phyloP scores from a whole-genome alignment of 2,329 filamentous ascomycete genomes.

The Dichotomopilus funicola region DNA sequence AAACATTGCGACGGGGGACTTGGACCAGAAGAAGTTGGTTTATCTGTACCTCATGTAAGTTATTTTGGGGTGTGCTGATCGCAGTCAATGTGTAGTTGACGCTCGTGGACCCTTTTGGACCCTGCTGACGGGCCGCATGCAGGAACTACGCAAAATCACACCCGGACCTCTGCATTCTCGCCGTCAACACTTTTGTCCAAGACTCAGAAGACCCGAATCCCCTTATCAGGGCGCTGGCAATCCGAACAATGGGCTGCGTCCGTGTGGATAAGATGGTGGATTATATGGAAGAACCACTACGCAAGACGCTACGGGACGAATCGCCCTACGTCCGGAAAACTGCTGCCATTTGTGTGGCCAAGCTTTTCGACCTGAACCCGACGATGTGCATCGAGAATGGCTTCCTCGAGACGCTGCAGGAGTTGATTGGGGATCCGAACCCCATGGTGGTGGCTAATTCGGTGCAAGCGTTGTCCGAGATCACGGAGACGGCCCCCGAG shows the following conservation, averaged over 20 bases:
- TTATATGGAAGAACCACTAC: conserved; percentile 96
- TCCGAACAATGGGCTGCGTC: conserved; percentile 98
- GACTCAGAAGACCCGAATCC: conserved; percentile 98
- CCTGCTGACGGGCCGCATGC: conserved; percentile 12
- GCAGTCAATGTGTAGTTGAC: no score
- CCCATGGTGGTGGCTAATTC: conserved; percentile 99
- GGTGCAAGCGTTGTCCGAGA: conserved; percentile 87
- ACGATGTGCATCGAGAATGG: conserved; percentile 92
- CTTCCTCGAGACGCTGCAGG: conserved; percentile 87
- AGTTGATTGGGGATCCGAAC: conserved; percentile 94
- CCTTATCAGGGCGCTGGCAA: conserved; percentile 86
- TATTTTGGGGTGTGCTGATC: no score
- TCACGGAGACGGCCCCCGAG: conserved; percentile 82
- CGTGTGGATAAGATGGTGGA: conserved; percentile 99
- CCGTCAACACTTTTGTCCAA: conserved; percentile 98
- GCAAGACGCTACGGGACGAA: conserved; percentile 94
- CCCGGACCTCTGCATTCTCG: conserved; percentile 95
- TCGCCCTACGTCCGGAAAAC: conserved; percentile 98
- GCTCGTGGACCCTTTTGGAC: background rate
- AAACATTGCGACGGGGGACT: conserved; percentile 90
- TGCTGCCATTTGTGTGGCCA: conserved; percentile 93
- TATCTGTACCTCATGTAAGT: conserved; percentile 93
- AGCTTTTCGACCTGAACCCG: conserved; percentile 93
- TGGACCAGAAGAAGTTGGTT: conserved; percentile 99
- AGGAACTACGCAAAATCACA: conserved; percentile 99